Base-by-base conservation (phyloP, 257 asterid genomes). In the Voacanga thouarsii region DNA sequence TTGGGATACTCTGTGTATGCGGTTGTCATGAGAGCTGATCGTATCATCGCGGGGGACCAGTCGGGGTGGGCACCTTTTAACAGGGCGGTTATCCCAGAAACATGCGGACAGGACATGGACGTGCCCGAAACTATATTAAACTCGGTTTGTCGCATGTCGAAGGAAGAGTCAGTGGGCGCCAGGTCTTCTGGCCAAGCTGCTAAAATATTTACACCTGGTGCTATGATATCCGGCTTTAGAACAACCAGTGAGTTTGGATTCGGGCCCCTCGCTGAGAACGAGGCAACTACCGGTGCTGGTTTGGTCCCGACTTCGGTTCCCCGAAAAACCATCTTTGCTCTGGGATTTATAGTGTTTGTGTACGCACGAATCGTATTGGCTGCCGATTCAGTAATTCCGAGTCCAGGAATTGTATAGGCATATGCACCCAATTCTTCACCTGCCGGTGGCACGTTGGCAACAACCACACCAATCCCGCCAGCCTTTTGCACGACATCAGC, bases 31-130 rank as follows among this genome's bases (percentile, higher is more conserved):
- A 94, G 78, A 43, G 98, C 97, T 2, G 98, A 94, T 0, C 92
- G 84, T 44, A 92, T 87, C 97, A 94, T 92, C 1, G 97, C 97
- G 21, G 97, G 97, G 0, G 97, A 90, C 99, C 99, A 94, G 50
- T 90, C 96, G 0, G 92, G 94, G 81, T 92, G 99, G 37, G 96
- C 96, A n/a, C 97, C 96, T 76, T 90, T 91, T 24, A 94, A 86
- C 55, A 94, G 78, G 1, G 97, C 97, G 3, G 97, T 96, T 59
- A 90, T 91, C 44, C 99, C 99, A 10, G 97, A 91, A 2, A 84
- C 82, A 69, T 94, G 99, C 0, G 99, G 99, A 81, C 99, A 94
- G 0, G 99, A 92, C 99, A 94, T 94, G 0, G 99, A 94, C 1
- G 99, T 94, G 12, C 99, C 97, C 0, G 97, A 94, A 8, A 75